Evolutionary conservation across 2,329 filamentous ascomycete species (phyloP).

Genomic region (Pseudocercospora fuligena): DNA sequence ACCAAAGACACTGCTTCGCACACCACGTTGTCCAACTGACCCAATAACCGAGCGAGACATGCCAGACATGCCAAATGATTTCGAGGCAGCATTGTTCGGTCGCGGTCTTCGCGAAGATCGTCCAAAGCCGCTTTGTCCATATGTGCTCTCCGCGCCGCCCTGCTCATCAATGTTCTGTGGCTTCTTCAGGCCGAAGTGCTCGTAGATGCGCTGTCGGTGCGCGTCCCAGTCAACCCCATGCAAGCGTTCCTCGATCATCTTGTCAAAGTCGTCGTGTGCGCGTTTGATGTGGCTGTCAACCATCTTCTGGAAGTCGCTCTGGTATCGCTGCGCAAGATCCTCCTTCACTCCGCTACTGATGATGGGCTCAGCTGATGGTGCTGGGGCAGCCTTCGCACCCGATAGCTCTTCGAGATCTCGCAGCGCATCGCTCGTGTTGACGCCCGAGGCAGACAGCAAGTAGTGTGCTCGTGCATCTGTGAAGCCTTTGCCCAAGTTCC

Average conservation of each 20-base stretch:
- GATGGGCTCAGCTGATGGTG: slow-evolving; percentile 7
- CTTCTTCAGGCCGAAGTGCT: slow-evolving; percentile 84
- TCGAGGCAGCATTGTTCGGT: slow-evolving; percentile 48
- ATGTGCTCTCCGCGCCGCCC: slow-evolving; percentile 34
- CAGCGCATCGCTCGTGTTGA: slow-evolving; percentile 83
- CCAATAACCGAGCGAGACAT: slow-evolving; percentile 88
- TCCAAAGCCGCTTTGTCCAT: slow-evolving; percentile 57
- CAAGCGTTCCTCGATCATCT: slow-evolving; percentile 91
- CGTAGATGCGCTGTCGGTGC: slow-evolving; percentile 89
- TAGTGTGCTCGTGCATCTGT: slow-evolving; percentile 70
- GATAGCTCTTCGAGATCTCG: slow-evolving; percentile 67
- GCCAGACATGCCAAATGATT: slow-evolving; percentile 69
- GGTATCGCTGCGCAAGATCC: slow-evolving; percentile 37
- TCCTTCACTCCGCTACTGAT: slow-evolving; percentile 36
- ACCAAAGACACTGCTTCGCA: slow-evolving; percentile 43
- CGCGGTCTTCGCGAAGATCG: slow-evolving; percentile 51
- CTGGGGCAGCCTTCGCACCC: slow-evolving; percentile 23
- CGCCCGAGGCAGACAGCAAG: slow-evolving; percentile 87
- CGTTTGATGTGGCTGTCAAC: slow-evolving; percentile 63
- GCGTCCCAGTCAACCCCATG: slow-evolving; percentile 89
- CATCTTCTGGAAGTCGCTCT: slow-evolving; percentile 68
- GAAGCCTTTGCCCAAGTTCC: slow-evolving; percentile 73
- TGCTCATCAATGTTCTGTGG: slow-evolving; percentile 42
- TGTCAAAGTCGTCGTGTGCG: slow-evolving; percentile 88
- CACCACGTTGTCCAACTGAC: slow-evolving; percentile 65